Evolutionary conservation across 2,329 filamentous ascomycete genomes (phyloP), one percentile per base, ranked within the genome.

Genomic region (Scedosporium aurantiacum): DNA sequence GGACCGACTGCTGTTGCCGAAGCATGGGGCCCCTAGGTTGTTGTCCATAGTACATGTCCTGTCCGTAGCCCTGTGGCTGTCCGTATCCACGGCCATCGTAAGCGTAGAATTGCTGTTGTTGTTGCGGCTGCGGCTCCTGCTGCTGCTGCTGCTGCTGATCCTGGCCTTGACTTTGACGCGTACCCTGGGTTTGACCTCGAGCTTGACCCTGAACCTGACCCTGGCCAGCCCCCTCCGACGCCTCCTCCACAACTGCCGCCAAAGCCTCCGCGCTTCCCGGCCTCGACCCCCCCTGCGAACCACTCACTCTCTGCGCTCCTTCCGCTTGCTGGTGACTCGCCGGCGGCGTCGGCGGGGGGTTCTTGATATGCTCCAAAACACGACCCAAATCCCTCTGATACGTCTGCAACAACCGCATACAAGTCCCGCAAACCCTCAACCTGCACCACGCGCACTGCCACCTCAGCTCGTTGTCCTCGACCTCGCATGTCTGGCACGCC

Each of bases 401-500:
- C 25, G 67, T 67, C 27, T 74, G 71, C 61, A 84, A 68, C 23
- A 71, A 67, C 12, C 72, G 75, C 45, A 73, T 68, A 65, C 82
- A 85, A 2, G 70, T 64, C 37, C 74, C 72, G 69, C 82, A 85
- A 62, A 84, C 75, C 59, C 80, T 76, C 57, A 83, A 66, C 63
- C 76, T 73, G 69, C 81, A 83, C 68, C 78, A 80, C 14, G 70
- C 70, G 67, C 81, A 83, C 21, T 72, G 73, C 70, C 72, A 78
- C 41, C 81, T 76, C 64, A 76, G 70, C 54, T 76, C 73, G 5
- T 68, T 66, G 62, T 82, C 79, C 58, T 73, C 71, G 62, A 72
- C 73, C 60, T 74, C 74, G 69, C 82, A 85, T 3, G 77, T 74
- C 69, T 82, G 79, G 68, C 82, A 85, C 10, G 78, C 74, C 21